phyloP scores from a whole-genome alignment of 2,329 filamentous ascomycete genomes.

The Fusarium kyushuense region DNA sequence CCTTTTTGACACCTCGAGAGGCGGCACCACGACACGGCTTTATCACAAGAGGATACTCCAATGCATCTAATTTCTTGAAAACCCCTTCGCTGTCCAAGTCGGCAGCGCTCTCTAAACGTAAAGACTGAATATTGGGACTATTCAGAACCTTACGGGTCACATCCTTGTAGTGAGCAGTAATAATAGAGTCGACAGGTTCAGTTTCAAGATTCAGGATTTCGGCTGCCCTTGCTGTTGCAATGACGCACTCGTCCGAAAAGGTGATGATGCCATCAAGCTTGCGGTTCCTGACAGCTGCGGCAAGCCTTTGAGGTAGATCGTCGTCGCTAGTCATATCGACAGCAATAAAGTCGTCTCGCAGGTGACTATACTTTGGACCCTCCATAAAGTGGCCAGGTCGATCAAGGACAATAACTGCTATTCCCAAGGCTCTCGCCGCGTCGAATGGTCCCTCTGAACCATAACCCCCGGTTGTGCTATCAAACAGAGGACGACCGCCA shows the following conservation, averaged over 20 bases:
- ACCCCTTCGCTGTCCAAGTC: background rate
- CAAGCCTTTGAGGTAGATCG: background rate
- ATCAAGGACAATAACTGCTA: background rate
- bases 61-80: background rate
- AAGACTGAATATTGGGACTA: background rate
- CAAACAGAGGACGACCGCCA: conserved; percentile 1
- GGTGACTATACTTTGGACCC: background rate
- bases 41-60: background rate
- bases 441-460: background rate
- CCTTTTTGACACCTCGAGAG: background rate
- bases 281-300: background rate
- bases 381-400: conserved; percentile 2
- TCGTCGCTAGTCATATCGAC: conserved; percentile 1
- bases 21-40: conserved; percentile 1
- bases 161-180: conserved; percentile 7
- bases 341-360: background rate
- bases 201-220: background rate
- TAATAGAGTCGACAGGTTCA: background rate
- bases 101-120: background rate
- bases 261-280: background rate
- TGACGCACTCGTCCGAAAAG: background rate
- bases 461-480: background rate
- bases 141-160: background rate
- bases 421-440: background rate
- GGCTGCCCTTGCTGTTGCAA: background rate